These are phyloP conservation scores for Fusarium newnesense DNA, from an alignment of 2,329 filamentous ascomycete species.

Conservation along the genomic window DNA sequence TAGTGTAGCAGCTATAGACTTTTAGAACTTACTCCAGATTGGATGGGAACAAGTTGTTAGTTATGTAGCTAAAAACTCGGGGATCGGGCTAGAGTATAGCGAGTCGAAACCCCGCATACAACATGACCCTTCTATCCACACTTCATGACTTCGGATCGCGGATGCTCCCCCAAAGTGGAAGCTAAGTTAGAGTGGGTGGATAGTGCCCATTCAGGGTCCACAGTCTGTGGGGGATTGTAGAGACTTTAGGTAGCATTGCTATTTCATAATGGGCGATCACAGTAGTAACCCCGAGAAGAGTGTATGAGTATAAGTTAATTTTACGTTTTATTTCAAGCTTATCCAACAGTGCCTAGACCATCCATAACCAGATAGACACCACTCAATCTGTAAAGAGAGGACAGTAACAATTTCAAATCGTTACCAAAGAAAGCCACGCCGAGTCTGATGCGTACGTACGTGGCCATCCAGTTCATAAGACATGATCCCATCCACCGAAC, in stretches of 20 bases:
- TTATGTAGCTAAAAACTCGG: slow-evolving; percentile 24
- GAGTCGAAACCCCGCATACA: slow-evolving; percentile 36
- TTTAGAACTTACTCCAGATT: not conserved
- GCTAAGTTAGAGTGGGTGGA: not conserved
- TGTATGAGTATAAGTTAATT: not conserved
- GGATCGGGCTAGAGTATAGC: slow-evolving; percentile 33
- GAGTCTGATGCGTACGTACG: not conserved
- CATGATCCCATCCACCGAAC: slow-evolving; percentile 20
- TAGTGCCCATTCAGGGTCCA: slow-evolving; percentile 17
- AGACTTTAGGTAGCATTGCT: not conserved
- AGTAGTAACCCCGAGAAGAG: not conserved
- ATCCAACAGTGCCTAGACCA: slow-evolving; percentile 13
- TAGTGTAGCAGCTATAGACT: not conserved
- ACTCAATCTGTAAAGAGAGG: slow-evolving; percentile 23
- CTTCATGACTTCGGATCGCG: slow-evolving; percentile 9
- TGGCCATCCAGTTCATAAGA: slow-evolving; percentile 26
- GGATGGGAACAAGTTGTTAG: not conserved
- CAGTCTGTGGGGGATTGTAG: slow-evolving; percentile 16
- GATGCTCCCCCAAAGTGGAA: slow-evolving; percentile 7
- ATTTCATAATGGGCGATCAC: not conserved
- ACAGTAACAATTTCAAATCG: slow-evolving; percentile 20
- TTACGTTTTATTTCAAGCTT: not conserved
- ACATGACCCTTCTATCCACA: not conserved
- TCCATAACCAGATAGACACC: slow-evolving; percentile 1
- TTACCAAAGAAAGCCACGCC: slow-evolving; percentile 7